Conservation (phyloP, 768 basidiomycete genomes). For the Leccinum imitatum region DNA sequence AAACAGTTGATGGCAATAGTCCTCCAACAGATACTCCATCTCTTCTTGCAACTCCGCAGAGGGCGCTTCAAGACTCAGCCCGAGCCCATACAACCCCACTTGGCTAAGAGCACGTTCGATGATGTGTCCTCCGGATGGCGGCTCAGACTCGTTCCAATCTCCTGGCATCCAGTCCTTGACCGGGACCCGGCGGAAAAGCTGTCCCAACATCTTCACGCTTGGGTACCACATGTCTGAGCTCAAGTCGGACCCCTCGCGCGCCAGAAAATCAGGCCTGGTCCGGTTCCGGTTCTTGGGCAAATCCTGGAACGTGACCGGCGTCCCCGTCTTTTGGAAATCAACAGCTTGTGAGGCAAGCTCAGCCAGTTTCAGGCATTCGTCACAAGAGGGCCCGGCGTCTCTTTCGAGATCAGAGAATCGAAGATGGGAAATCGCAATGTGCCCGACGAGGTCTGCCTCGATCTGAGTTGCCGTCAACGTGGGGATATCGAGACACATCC, state of each 20-base stretch:
- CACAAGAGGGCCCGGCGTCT: slow-evolving; percentile 24
- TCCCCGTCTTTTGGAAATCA: slow-evolving; percentile 48
- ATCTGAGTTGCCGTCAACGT: slow-evolving; percentile 23
- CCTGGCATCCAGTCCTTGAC: slow-evolving; percentile 32
- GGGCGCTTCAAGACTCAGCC: slow-evolving; percentile 27
- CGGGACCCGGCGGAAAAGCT: slow-evolving; percentile 46
- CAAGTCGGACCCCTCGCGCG: slow-evolving; percentile 38
- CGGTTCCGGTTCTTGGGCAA: slow-evolving; percentile 33
- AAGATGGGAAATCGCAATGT: slow-evolving; percentile 44
- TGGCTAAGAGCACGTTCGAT: slow-evolving; percentile 28
- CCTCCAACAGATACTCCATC: slow-evolving; percentile 38
- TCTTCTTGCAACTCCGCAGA: slow-evolving; percentile 34
- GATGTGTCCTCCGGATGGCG: slow-evolving; percentile 29
- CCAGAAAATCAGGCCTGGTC: slow-evolving; percentile 43
- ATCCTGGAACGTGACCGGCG: slow-evolving; percentile 36
- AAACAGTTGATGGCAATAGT: slow-evolving; percentile 35
- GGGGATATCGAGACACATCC: background rate
- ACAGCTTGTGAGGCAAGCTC: slow-evolving; percentile 47
- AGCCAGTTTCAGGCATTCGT: slow-evolving; percentile 42
- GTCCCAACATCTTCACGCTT: slow-evolving; percentile 44
- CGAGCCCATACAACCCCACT: slow-evolving; percentile 32
- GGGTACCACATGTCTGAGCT: slow-evolving; percentile 33
- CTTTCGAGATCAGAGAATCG: slow-evolving; percentile 42
- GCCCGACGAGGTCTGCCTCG: slow-evolving; percentile 40
- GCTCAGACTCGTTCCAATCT: slow-evolving; percentile 14